These are phyloP conservation scores for Letharia columbiana DNA, from an alignment of 495 filamentous ascomycete genomes.

Conservation along the genomic window DNA sequence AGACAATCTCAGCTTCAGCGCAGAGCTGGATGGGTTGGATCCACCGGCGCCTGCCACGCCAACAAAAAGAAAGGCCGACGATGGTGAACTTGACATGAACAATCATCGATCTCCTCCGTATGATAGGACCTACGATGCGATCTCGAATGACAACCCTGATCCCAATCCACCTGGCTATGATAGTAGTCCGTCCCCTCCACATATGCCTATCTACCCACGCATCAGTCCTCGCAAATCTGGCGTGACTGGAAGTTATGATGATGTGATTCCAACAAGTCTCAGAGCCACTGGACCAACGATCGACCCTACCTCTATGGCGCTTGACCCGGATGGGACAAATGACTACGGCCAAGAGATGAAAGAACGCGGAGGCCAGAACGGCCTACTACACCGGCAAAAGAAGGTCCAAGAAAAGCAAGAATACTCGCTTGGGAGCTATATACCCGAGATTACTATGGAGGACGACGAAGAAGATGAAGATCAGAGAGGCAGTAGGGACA, in stretches of 20 bases:
- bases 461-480: slow-evolving; percentile 22
- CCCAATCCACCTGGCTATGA: slow-evolving; percentile 6
- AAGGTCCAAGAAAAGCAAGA: background rate
- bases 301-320: slow-evolving; percentile 5
- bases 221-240: slow-evolving; percentile 8
- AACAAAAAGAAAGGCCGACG: slow-evolving; percentile 22
- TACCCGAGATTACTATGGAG: slow-evolving; percentile 23
- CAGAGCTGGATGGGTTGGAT: slow-evolving; percentile 32
- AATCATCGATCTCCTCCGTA: slow-evolving; percentile 17
- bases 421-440: slow-evolving; percentile 17
- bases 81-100: slow-evolving; percentile 15
- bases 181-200: slow-evolving; percentile 9
- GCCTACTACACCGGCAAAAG: slow-evolving; percentile 3
- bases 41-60: slow-evolving; percentile 14
- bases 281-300: slow-evolving; percentile 7
- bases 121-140: slow-evolving; percentile 9
- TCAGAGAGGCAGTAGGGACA: slow-evolving; percentile 7
- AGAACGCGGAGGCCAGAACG: slow-evolving; percentile 12
- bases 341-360: slow-evolving; percentile 20
- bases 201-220: slow-evolving; percentile 8
- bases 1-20: slow-evolving; percentile 41
- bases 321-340: slow-evolving; percentile 5
- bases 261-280: slow-evolving; percentile 18
- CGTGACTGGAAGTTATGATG: slow-evolving; percentile 18
- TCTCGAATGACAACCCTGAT: slow-evolving; percentile 12